Base-by-base conservation (phyloP, 148 eudicot species). In the Salicornia ramosissima region DNA sequence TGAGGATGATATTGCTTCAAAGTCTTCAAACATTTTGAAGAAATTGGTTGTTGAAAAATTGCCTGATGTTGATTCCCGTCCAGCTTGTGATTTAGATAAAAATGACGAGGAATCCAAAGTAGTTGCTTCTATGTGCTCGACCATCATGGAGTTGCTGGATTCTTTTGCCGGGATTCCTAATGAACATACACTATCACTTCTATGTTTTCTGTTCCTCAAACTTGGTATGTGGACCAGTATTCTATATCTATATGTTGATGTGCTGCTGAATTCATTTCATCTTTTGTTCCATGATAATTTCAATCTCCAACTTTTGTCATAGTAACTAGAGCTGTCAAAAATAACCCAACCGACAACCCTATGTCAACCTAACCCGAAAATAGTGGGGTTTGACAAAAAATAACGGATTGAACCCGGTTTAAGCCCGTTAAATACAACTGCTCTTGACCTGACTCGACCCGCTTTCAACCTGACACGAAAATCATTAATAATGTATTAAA, bases 151-250 rank as follows among this genome's bases (percentile, higher is more conserved):
- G 46, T 56, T 81, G 78, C 82, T 90, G 36, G 79, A 68, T 53
- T 62, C 75, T 50, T 71, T 61, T 69, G 64, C 45, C 59, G 81
- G 74, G 66, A 71, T 83, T 75, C 88, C 90, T 55, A 86, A 81
- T 75, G 84, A 80, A 79, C 84, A 90, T 77, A 71, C 65, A 21
- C 75, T 88, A 39, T 80, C 80, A 10, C 90, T 85, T 47, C 65
- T 92, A 51, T 86, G 94, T 59, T 80, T 75, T 77, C 68, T 90
- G 69, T 90, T 90, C 76, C 80, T 81, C n/a, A 81, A 90, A 76
- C 90, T 92, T 71, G 96, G 97, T 91, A 81, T 52, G 96, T 74
- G 58, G 31, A 67, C 21, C 25, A 1, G 16, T 31, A 33, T 30
- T 63, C 45, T 30, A 28, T 71, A 6, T 18, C 24, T 65, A n/a